These are phyloP conservation scores for Neurospora sp. DNA, from an alignment of 495 filamentous ascomycete species.

Conservation along the genomic window DNA sequence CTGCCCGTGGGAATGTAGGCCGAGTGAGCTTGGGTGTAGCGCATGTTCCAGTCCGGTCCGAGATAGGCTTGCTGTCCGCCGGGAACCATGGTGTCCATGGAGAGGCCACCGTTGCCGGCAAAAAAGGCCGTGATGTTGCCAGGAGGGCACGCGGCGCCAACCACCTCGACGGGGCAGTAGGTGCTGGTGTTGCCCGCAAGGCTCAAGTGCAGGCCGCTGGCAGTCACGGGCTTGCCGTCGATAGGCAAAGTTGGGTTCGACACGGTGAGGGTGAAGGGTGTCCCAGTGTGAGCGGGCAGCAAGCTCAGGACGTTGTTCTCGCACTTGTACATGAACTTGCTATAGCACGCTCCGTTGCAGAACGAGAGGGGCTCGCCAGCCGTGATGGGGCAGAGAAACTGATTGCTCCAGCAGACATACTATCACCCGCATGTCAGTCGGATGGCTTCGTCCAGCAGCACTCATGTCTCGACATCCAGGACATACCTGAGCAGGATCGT, in stretches of 20 bases:
- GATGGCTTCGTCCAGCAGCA: neutral
- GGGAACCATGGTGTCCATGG: slow-evolving; percentile 43
- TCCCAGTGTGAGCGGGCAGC: slow-evolving; percentile 23
- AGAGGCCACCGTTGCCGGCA: slow-evolving; percentile 6
- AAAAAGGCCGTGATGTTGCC: slow-evolving; percentile 19
- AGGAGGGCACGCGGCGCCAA: slow-evolving; percentile 14
- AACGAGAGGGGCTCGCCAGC: slow-evolving; percentile 20
- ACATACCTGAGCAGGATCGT: slow-evolving; percentile 21
- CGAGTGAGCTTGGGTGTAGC: slow-evolving; percentile 53
- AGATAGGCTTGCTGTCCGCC: slow-evolving; percentile 60
- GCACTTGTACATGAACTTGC: slow-evolving; percentile 32
- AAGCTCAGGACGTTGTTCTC: slow-evolving; percentile 19
- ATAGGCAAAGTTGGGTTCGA: slow-evolving; percentile 34
- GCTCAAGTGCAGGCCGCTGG: slow-evolving; percentile 24
- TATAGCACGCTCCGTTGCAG: slow-evolving; percentile 26
- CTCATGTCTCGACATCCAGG: neutral
- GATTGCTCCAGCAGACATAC: slow-evolving; percentile 24
- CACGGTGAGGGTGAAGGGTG: slow-evolving; percentile 29
- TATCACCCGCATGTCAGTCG: neutral
- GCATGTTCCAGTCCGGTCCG: slow-evolving; percentile 41
- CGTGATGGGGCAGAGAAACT: slow-evolving; percentile 22
- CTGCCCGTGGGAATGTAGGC: slow-evolving; percentile 46
- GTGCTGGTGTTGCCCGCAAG: slow-evolving; percentile 35
- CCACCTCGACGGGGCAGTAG: slow-evolving; percentile 23
- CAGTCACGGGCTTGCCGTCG: slow-evolving; percentile 31